Evolutionary conservation across 78 protist genomes (phyloP).

Genomic region (Polysphondylium violaceum): DNA sequence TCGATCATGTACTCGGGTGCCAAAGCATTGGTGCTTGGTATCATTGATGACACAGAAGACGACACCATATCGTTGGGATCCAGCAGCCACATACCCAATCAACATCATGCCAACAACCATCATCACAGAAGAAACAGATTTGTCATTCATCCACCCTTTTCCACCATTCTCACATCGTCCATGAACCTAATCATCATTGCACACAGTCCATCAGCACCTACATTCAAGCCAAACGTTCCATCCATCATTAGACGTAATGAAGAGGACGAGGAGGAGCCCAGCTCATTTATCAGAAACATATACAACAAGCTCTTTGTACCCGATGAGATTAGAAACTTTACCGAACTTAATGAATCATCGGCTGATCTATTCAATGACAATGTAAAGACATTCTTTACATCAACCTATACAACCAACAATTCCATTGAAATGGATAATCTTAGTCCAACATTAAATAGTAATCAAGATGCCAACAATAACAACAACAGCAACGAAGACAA

Average conservation of each 20-base stretch:
- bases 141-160: constrained; percentile 67
- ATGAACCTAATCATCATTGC: constrained; percentile 74
- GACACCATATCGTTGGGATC: background rate
- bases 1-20: constrained; percentile 63
- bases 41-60: constrained; percentile 37
- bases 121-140: constrained; percentile 9
- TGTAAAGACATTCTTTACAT: constrained; percentile 49
- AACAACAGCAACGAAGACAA: too few species aligned
- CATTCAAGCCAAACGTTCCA: constrained; percentile 74
- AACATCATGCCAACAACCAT: background rate
- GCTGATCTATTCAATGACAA: constrained; percentile 29
- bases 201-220: constrained; percentile 79
- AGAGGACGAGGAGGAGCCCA: constrained; percentile 10
- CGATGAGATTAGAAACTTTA: constrained; percentile 32
- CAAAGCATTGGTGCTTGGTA: constrained; percentile 66
- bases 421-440: constrained; percentile 57
- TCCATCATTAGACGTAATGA: constrained; percentile 53
- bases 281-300: constrained; percentile 9
- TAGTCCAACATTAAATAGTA: background rate
- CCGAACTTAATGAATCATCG: constrained; percentile 23
- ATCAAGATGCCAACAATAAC: background rate
- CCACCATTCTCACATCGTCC: constrained; percentile 29
- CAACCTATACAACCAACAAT: constrained; percentile 34
- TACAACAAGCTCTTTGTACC: constrained; percentile 63
- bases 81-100: background rate